These are phyloP conservation scores for Aspergillus pseudoviridinutans DNA, from an alignment of 2,329 filamentous ascomycete genomes.

Conservation along the genomic window DNA sequence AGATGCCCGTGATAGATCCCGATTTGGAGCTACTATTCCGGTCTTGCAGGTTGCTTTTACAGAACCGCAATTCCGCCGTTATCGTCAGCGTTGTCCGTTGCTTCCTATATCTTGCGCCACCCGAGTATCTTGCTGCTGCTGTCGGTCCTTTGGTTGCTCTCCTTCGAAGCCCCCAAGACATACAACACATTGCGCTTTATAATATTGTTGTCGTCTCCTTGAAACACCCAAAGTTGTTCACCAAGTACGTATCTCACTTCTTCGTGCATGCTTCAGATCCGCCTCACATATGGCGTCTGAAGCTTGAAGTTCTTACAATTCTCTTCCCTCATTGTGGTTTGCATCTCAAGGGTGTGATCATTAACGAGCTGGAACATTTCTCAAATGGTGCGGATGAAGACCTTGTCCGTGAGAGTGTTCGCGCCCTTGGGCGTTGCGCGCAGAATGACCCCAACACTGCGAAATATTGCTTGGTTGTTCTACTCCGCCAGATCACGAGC, in stretches of 20 bases:
- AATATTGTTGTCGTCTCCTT: constrained; percentile 95
- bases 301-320: constrained; percentile 84
- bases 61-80: constrained; percentile 89
- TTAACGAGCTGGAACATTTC: constrained; percentile 93
- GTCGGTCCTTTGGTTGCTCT: constrained; percentile 84
- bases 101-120: constrained; percentile 78
- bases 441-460: constrained; percentile 70
- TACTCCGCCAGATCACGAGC: constrained; percentile 83
- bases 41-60: constrained; percentile 75
- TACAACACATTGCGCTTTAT: constrained; percentile 84
- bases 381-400: constrained; percentile 69
- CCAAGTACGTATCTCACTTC: constrained; percentile 85
- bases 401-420: constrained; percentile 81
- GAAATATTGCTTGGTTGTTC: constrained; percentile 72
- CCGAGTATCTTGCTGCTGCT: constrained; percentile 68
- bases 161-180: constrained; percentile 77
- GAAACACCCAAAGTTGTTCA: constrained; percentile 70
- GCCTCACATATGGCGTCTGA: constrained; percentile 80
- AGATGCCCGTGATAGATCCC: constrained; percentile 64
- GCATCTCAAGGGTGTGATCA: constrained; percentile 76
- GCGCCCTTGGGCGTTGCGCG: constrained; percentile 89
- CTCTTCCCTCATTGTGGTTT: constrained; percentile 79
- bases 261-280: constrained; percentile 76
- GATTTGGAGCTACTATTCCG: constrained; percentile 80
- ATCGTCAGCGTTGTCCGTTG: constrained; percentile 81